Conservation (phyloP, 2,329 filamentous ascomycete genomes). For the Microthyrium microscopicum region DNA sequence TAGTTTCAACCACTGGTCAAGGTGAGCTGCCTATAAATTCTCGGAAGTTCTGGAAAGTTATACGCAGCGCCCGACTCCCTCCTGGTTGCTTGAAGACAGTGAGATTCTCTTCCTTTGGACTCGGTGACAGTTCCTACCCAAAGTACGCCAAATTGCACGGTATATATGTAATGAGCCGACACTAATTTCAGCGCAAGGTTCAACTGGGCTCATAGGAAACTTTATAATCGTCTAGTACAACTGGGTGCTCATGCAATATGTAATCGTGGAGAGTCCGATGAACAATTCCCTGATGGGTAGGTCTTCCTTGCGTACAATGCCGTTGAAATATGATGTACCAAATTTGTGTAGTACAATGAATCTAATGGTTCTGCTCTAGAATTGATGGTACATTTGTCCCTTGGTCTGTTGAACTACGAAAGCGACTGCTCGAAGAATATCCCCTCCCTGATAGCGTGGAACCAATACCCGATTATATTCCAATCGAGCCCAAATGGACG, state of each 20-base stretch:
- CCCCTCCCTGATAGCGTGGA: constrained; percentile 50
- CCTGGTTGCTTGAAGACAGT: constrained; percentile 51
- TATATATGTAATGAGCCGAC: neutral
- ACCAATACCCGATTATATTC: constrained; percentile 57
- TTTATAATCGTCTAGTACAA: constrained; percentile 69
- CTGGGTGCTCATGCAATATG: constrained; percentile 66
- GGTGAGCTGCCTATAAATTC: constrained; percentile 83
- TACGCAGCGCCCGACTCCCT: constrained; percentile 63
- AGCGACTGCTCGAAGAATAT: constrained; percentile 47
- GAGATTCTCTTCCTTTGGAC: constrained; percentile 70
- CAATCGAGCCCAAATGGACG: constrained; percentile 60
- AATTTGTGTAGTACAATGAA: constrained; percentile 5
- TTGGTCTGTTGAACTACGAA: constrained; percentile 55
- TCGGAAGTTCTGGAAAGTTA: constrained; percentile 64
- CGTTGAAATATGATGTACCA: neutral
- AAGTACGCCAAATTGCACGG: constrained; percentile 39
- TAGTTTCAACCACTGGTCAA: constrained; percentile 84
- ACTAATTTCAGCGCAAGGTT: constrained; percentile 46
- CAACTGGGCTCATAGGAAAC: constrained; percentile 82
- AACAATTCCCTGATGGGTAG: constrained; percentile 83
- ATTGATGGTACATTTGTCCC: constrained; percentile 67
- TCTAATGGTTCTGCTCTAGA: constrained; percentile 37
- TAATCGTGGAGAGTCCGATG: constrained; percentile 72
- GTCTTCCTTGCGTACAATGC: constrained; percentile 13
- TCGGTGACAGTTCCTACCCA: constrained; percentile 87